These are phyloP conservation scores for Urtica urens DNA, from an alignment of 306 rosid genomes.

Conservation along the genomic window DNA sequence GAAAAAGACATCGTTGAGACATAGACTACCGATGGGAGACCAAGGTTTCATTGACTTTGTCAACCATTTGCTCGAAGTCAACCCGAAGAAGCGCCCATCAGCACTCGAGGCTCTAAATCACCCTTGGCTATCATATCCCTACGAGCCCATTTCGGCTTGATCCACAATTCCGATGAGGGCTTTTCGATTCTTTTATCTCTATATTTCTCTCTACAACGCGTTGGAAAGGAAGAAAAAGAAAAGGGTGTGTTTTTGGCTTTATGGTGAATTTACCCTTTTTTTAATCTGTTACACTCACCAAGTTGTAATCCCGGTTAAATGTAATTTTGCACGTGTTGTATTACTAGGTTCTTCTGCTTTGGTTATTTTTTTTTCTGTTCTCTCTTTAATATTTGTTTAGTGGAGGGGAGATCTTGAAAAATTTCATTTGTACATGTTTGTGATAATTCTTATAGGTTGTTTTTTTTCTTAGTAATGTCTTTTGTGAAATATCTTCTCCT, in stretches of 20 bases:
- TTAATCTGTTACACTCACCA: slow-evolving; percentile 21
- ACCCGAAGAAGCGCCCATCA: slow-evolving; percentile 95
- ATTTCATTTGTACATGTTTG: slow-evolving; percentile 66
- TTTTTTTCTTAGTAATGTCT: slow-evolving; percentile 42
- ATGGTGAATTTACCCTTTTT: slow-evolving; percentile 30
- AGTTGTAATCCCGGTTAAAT: slow-evolving; percentile 33
- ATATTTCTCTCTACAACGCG: slow-evolving; percentile 31
- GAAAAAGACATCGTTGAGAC: slow-evolving; percentile 87
- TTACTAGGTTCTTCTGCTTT: slow-evolving; percentile 31
- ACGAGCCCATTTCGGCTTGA: slow-evolving; percentile 94
- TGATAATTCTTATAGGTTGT: slow-evolving; percentile 68
- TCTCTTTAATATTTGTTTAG: too few species aligned
- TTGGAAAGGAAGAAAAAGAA: too few species aligned
- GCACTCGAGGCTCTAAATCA: slow-evolving; percentile 89
- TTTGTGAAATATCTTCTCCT: slow-evolving; percentile 28
- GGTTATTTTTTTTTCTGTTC: slow-evolving; percentile 25
- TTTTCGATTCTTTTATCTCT: slow-evolving; percentile 13
- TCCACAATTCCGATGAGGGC: too few species aligned
- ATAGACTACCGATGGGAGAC: slow-evolving; percentile 96
- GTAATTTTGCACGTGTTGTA: slow-evolving; percentile 46
- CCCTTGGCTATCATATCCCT: slow-evolving; percentile 95
- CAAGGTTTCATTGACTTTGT: slow-evolving; percentile 96
- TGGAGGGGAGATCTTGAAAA: slow-evolving; percentile 33
- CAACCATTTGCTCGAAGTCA: slow-evolving; percentile 70
- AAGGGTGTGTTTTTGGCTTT: slow-evolving; percentile 37